A percentile compares a stretch with the other conserved stretches of the same genome.
These are phyloP conservation scores for Stylosanthes scabra DNA, from an alignment of 331 rosid genomes.

Conservation along the genomic window DNA sequence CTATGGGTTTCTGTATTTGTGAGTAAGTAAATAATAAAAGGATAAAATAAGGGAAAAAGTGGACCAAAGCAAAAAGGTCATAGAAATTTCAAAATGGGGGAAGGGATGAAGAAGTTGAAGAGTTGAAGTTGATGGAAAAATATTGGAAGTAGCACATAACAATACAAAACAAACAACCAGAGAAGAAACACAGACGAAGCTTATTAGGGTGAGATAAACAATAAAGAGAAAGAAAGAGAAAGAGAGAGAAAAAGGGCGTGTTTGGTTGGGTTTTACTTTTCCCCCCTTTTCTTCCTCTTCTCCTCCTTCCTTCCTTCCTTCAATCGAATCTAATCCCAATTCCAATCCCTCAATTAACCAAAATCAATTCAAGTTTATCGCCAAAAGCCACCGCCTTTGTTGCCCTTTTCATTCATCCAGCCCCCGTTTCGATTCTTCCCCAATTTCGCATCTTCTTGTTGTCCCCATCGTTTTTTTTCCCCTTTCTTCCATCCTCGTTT, in stretches of 20 bases:
- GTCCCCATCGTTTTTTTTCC: not conserved
- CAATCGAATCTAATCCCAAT: conserved; percentile 33
- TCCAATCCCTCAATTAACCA: conserved; percentile 8
- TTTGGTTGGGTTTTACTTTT: conserved; percentile 23
- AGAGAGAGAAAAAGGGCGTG: conserved; percentile 10
- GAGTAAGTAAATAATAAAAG: no score
- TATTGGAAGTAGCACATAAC: conserved; percentile 13
- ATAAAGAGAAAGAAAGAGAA: conserved; percentile 24
- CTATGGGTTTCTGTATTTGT: no score
- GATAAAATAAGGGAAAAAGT: not conserved
- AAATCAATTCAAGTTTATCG: not conserved
- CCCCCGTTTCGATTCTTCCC: not conserved
- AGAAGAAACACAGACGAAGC: no score
- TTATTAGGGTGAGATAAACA: no score
- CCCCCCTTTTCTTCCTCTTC: not conserved
- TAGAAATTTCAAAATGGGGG: conserved; percentile 29
- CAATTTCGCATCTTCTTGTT: conserved; percentile 18
- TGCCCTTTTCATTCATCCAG: conserved; percentile 14
- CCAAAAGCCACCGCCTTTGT: not conserved
- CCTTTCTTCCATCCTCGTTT: conserved; percentile 17
- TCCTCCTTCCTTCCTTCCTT: not conserved
- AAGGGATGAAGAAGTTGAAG: not conserved
- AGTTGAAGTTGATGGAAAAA: conserved; percentile 9
- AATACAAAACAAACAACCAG: no score
- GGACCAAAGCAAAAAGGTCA: not conserved